Base-by-base conservation (phyloP, 768 basidiomycete species). In the Mycena maculata region DNA sequence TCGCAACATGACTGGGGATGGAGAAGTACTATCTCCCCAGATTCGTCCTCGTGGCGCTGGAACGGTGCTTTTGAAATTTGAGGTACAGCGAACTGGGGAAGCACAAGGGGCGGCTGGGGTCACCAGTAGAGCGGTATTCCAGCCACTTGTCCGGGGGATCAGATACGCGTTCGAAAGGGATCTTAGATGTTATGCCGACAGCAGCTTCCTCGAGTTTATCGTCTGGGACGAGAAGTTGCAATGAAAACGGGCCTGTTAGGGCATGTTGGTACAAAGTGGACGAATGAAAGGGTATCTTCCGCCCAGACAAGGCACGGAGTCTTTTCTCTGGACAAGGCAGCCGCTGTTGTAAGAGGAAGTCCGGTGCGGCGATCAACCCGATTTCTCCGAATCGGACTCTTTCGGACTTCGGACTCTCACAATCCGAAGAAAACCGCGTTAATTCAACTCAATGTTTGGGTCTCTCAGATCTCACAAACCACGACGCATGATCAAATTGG, bases 221-320 rank as follows among this genome's bases (percentile, higher is more conserved):
- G 52, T 70, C 70, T 22, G 69, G 54, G 22, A 72, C 72, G 27
- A 74, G 58, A 11, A 73, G 65, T 49, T 70, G 71, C 15, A 72
- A 67, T 45, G 45, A 60, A 42, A 70, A 71, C 9, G 72, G 61
- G 31, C 22, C 27, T 7, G 69, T 71, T 39, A 73, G 73, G 61
- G 31, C 22, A 33, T 7, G 69, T 71, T 39, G 74, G 73, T 20
- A 74, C 74, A 39, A 49, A 63, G 41, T 74, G 68, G 25, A 67
- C 62, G 41, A 68, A 72, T 8, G 72, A 65, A 13, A 72, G 63
- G 3, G 69, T 71, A 53, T 73, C 74, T 64, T 75, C 71, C 10
- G 61, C 70, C 70, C 73, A 71, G 12, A 72, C 62, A 23, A 70
- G 36, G 31, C 58, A 72, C 4, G 47, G 47, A 13, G 27, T 48